phyloP scores from a whole-genome alignment of 495 filamentous ascomycete species.

The Stereocaulon alpinum region DNA sequence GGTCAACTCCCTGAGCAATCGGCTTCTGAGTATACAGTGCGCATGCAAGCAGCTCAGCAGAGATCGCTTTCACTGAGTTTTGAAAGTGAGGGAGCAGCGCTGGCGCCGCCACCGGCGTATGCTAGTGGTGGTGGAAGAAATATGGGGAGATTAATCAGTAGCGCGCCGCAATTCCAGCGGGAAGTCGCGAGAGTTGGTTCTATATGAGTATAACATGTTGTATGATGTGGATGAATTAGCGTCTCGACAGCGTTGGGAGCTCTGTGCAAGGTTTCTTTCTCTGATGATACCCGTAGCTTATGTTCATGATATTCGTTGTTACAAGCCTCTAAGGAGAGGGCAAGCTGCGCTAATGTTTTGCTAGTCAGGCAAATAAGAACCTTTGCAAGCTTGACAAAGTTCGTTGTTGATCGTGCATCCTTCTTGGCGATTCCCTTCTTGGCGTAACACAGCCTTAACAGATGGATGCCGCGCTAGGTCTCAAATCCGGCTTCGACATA shows the following conservation, averaged over 20 bases:
- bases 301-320: no score
- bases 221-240: neutral
- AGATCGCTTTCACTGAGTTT: conserved; percentile 18
- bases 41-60: conserved; percentile 9
- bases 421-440: no score
- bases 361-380: no score
- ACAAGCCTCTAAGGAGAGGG: no score
- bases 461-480: no score
- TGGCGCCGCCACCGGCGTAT: conserved; percentile 9
- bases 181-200: neutral
- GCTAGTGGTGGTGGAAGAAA: neutral
- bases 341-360: no score
- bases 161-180: neutral
- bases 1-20: neutral
- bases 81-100: conserved; percentile 8
- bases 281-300: neutral
- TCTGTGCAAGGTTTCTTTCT: neutral
- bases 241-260: neutral
- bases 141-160: neutral
- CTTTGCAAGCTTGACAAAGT: no score
- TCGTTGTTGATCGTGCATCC: no score
- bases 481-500: no score
- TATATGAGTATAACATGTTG: neutral
- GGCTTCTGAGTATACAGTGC: neutral
- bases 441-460: no score